These are phyloP conservation scores for Ambrosiella beaveri DNA, from an alignment of 2,329 filamentous ascomycete species.

Conservation along the genomic window DNA sequence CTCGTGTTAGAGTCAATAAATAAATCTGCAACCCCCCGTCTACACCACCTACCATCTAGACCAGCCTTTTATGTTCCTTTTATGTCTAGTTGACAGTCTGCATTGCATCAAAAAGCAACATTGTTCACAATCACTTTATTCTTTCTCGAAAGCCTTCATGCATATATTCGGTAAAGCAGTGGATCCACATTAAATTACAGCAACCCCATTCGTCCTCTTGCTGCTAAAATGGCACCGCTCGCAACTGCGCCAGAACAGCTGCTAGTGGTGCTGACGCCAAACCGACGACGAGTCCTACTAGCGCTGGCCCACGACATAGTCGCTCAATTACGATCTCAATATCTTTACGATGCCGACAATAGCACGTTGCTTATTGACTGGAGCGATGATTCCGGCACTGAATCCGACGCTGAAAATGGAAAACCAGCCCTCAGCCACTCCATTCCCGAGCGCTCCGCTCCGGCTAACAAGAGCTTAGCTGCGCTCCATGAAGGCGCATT, in stretches of 20 bases:
- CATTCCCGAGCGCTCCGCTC: background rate
- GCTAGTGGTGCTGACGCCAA: constrained; percentile 35
- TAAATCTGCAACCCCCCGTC: background rate
- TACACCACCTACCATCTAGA: background rate
- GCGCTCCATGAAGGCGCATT: constrained; percentile 5
- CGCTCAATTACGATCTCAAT: constrained; percentile 35
- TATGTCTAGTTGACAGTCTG: background rate
- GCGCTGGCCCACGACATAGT: constrained; percentile 33
- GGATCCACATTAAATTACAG: background rate
- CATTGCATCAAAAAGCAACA: background rate
- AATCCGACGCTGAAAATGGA: constrained; percentile 2
- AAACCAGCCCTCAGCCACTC: constrained; percentile 6
- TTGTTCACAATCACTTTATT: background rate
- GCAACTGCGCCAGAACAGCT: constrained; percentile 37
- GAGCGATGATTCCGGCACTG: constrained; percentile 7
- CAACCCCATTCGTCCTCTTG: background rate
- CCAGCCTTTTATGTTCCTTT: background rate
- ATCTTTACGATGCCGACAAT: constrained; percentile 24
- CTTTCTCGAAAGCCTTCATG: background rate
- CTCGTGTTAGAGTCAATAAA: background rate
- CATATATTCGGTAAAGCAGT: background rate
- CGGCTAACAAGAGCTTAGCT: constrained; percentile 11
- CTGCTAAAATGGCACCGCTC: constrained; percentile 32
- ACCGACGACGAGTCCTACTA: constrained; percentile 33
- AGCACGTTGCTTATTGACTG: constrained; percentile 13